Base-by-base conservation (phyloP, 495 filamentous ascomycete genomes). In the Aspergillus asperescens region DNA sequence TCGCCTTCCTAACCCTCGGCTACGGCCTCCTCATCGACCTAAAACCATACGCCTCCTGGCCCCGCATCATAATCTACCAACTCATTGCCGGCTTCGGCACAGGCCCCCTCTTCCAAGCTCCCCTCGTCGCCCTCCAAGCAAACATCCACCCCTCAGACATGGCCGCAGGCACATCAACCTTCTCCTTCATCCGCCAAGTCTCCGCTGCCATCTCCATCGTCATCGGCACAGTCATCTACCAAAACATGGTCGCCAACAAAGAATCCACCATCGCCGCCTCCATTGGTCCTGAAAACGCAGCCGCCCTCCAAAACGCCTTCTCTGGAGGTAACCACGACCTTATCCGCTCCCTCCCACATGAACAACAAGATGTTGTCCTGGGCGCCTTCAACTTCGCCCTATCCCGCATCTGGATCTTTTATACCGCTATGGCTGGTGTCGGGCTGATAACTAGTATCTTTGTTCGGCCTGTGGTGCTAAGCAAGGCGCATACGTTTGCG, bases 371-470 rank as follows among this genome's bases (percentile, higher is more conserved):
- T 0, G 69, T 81, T 22, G 81, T 82, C 0, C 69, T 77, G 4
- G 53, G 56, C 0, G 81, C 80, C 0, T 87, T 81, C 48, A 80
- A 73, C 38, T 72, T 77, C 31, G 73, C 76, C 22, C 57, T 89
- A 49, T 74, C 68, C 42, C 80, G 76, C 29, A 86, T 89, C 80
- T 90, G 81, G 76, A 86, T 88, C 51, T 72, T 72, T 56, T 88
- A 84, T 43, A 75, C 78, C 0, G 75, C 65, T 4, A 67, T 86
- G 9, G 69, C 77, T 5, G 80, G 60, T 0, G 29, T 81, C 0
- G 84, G 80, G 0, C 62, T 88, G 15, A 19, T 82, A 4, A 48
- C 81, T 1, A 79, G 77, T 28, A 62, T 80, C 5, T 75, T 83
- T 13, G 73, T 89, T 18, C 68, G 70, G 0, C 78, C 75, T 19